These are phyloP conservation scores for Boletus subcaerulescens DNA, from an alignment of 768 basidiomycete genomes.

Conservation along the genomic window DNA sequence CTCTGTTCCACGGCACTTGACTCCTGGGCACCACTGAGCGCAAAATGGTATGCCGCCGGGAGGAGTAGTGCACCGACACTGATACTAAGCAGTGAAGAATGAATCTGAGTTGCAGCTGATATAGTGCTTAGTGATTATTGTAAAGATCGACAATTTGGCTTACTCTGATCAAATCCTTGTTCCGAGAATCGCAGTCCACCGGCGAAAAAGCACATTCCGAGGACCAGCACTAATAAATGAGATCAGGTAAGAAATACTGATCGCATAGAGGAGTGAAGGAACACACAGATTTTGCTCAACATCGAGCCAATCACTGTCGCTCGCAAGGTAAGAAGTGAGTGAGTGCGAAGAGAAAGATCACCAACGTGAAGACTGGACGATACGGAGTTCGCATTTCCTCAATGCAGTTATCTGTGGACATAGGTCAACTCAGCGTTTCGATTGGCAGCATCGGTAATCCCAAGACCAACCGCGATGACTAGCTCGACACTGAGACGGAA, in stretches of 20 bases:
- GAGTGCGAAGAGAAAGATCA: constrained; percentile 1
- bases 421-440: background rate
- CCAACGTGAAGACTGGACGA: constrained; percentile 80
- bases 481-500: constrained; percentile 47
- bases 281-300: constrained; percentile 68
- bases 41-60: constrained; percentile 77
- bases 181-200: constrained; percentile 76
- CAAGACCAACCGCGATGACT: constrained; percentile 63
- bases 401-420: constrained; percentile 61
- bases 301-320: constrained; percentile 75
- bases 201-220: constrained; percentile 91
- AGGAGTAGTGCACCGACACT: constrained; percentile 79
- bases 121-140: constrained; percentile 1
- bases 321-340: constrained; percentile 6
- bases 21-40: constrained; percentile 30
- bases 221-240: constrained; percentile 56
- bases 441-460: background rate
- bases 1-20: constrained; percentile 33
- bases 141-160: constrained; percentile 24
- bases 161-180: constrained; percentile 75
- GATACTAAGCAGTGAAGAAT: constrained; percentile 71
- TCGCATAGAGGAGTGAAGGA: background rate
- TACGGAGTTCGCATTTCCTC: constrained; percentile 73
- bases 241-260: constrained; percentile 3
- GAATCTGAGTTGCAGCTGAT: constrained; percentile 60